A percentile compares a stretch with the other conserved stretches of the same genome.
These are phyloP conservation scores for Daldinia vernicosa DNA, from an alignment of 495 filamentous ascomycete species.

Conservation along the genomic window DNA sequence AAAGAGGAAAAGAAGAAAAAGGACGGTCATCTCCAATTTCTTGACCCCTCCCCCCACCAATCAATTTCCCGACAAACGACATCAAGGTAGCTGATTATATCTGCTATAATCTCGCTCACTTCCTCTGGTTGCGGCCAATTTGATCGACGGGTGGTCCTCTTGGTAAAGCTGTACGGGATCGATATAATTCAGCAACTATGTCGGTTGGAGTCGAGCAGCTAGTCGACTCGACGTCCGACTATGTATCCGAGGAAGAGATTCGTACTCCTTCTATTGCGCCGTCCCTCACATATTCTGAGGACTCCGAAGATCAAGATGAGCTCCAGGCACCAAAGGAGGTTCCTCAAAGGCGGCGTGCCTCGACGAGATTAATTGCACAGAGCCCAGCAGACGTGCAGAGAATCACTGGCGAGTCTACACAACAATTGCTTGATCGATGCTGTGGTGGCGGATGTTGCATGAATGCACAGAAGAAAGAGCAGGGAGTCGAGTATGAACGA, in stretches of 20 bases:
- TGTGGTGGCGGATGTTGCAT: constrained; percentile 96
- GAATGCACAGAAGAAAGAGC: constrained; percentile 64
- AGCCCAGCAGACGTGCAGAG: constrained; percentile 77
- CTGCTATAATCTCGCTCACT: neutral
- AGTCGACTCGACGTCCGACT: constrained; percentile 38
- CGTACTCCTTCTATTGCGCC: constrained; percentile 52
- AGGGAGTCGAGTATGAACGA: constrained; percentile 62
- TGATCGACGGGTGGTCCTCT: neutral
- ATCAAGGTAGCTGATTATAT: constrained; percentile 6
- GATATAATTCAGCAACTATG: constrained; percentile 28
- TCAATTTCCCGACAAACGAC: constrained; percentile 8
- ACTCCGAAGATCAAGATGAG: constrained; percentile 56
- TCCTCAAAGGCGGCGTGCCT: constrained; percentile 71
- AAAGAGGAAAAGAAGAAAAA: constrained; percentile 14
- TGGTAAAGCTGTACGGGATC: neutral
- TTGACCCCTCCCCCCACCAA: constrained; percentile 28
- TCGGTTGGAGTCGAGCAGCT: constrained; percentile 30
- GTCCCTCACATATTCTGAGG: constrained; percentile 62
- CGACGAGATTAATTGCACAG: constrained; percentile 80
- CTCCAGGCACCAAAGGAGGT: constrained; percentile 38
- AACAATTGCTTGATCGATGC: constrained; percentile 73
- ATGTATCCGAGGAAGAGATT: constrained; percentile 51
- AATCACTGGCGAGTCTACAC: constrained; percentile 70
- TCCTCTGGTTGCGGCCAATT: neutral
- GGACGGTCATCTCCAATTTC: constrained; percentile 12